Evolutionary conservation across 805 yeast species (phyloP), one percentile per base, ranked within the genome.

Genomic region (Sungouiella blattae): DNA sequence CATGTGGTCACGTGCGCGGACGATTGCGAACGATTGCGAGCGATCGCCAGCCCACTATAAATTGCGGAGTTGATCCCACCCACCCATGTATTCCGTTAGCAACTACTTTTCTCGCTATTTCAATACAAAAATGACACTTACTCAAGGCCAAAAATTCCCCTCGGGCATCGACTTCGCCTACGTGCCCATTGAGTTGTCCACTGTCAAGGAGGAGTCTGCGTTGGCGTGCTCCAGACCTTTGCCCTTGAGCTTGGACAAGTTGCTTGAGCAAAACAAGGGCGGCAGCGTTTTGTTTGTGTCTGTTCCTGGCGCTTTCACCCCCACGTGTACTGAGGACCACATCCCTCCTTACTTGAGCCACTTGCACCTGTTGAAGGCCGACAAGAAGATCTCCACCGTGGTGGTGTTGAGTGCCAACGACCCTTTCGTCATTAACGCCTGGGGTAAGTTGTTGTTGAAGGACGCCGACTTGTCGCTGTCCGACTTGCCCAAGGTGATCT

Each of bases 241-340:
- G 28, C 49, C 53, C 11, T 51, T 67, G 40, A 52, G 57, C 30
- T 34, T 67, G 34, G 70, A 64, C 49, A 52, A 54, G 18, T 43
- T 64, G 34, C 20, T 64, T 17, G 51, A 41, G 29, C 47, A 59
- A 31, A 42, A 52, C 23, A 43, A 40, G 1, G 47, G 50, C 20
- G 50, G 55, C 16, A 57, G 54, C 28, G 49, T 62, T 5, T 47
- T 64, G 31, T 44, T 66, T 30, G 67, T 67, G 14, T 49, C 69
- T 8, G 69, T 66, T 18, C 73, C 73, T 6, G 71, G 69, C 18
- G 68, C 70, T 2, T 66, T 65, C 50, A 63, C 71, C 6, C 71
- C 72, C n/a, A 55, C 68, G 2, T 67, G 73, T 41, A 66, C 71
- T 16, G 72, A 64, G 43, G 55, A 60, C 45, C 73, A 67, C 50